Evolutionary conservation across 495 filamentous ascomycete species (phyloP).

Genomic region (Tricharina praecox): DNA sequence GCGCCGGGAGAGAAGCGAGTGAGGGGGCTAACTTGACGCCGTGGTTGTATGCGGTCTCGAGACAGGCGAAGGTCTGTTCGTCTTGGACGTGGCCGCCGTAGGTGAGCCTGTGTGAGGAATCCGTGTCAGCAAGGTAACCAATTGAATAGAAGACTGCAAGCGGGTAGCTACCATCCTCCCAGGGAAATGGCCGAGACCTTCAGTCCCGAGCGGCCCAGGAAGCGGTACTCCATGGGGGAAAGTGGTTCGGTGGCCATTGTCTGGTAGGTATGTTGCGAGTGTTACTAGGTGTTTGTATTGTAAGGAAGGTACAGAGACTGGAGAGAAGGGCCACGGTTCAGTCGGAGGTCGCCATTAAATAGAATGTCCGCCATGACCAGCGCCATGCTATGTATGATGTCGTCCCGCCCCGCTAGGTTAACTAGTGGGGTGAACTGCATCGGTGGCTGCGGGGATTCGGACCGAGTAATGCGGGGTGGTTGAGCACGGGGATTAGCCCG

Average conservation of each 20-base stretch:
- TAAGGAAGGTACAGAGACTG: no score
- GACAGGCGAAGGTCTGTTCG: conserved; percentile 49
- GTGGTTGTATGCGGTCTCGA: conserved; percentile 59
- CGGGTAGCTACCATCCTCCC: conserved; percentile 39
- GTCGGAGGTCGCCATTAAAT: not conserved
- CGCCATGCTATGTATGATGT: no score
- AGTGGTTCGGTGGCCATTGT: no score
- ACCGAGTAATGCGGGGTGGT: no score
- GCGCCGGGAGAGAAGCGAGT: conserved; percentile 28
- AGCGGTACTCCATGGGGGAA: conserved; percentile 49
- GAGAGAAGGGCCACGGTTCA: not conserved
- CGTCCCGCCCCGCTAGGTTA: no score
- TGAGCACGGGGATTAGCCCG: no score
- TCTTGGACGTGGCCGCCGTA: conserved; percentile 56
- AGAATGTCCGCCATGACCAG: no score
- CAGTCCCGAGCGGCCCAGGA: conserved; percentile 56
- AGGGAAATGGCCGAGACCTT: conserved; percentile 60
- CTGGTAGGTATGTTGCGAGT: no score
- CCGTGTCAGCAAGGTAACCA: not conserved
- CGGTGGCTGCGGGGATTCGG: not conserved
- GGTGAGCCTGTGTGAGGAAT: conserved; percentile 34
- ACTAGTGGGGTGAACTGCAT: no score
- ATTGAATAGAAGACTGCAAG: not conserved
- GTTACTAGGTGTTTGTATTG: no score
- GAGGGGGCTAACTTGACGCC: conserved; percentile 47